Percentiles rank a stretch among this genome's conserved stretches.
Evolutionary conservation across 169 alveolate genomes (phyloP).

Genomic region (Cyclospora cayetanensis): DNA sequence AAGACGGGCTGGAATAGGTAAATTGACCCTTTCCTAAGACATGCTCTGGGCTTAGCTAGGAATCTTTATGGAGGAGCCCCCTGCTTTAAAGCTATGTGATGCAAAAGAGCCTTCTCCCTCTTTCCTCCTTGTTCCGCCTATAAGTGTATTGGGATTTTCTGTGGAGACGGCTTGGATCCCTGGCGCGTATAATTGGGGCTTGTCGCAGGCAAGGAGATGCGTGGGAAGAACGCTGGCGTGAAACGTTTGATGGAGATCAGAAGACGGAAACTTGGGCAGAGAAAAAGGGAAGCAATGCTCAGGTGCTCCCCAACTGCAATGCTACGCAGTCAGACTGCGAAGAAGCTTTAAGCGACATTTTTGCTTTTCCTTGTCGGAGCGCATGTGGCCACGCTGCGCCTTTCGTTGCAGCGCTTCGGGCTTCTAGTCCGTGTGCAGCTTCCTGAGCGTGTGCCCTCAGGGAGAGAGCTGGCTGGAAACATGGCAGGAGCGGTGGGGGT

Average conservation of each 20-base stretch:
- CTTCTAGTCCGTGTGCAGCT: neutral
- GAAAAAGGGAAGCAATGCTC: conserved; percentile 60
- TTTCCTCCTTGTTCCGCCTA: too few species aligned
- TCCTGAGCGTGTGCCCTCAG: neutral
- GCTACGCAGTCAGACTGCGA: neutral
- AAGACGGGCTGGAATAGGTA: conserved; percentile 63
- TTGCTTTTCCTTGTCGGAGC: neutral
- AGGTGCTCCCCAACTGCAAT: neutral
- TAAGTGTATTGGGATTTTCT: too few species aligned
- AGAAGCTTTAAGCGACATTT: neutral
- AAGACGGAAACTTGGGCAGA: conserved; percentile 60
- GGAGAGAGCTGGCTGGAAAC: conserved; percentile 65
- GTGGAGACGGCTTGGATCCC: too few species aligned
- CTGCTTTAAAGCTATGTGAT: too few species aligned
- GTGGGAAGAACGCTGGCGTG: conserved; percentile 67
- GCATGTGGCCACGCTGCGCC: neutral
- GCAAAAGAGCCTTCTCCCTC: too few species aligned
- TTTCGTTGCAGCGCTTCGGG: neutral
- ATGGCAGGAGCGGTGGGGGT: conserved; percentile 58
- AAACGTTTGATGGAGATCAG: conserved; percentile 23
- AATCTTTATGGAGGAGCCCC: too few species aligned
- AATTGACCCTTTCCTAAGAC: neutral
- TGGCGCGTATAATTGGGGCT: neutral
- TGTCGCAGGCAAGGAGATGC: conserved; percentile 60
- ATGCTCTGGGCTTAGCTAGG: too few species aligned